These are phyloP conservation scores for Diaporthe ilicicola DNA, from an alignment of 2,329 filamentous ascomycete genomes.

Conservation along the genomic window DNA sequence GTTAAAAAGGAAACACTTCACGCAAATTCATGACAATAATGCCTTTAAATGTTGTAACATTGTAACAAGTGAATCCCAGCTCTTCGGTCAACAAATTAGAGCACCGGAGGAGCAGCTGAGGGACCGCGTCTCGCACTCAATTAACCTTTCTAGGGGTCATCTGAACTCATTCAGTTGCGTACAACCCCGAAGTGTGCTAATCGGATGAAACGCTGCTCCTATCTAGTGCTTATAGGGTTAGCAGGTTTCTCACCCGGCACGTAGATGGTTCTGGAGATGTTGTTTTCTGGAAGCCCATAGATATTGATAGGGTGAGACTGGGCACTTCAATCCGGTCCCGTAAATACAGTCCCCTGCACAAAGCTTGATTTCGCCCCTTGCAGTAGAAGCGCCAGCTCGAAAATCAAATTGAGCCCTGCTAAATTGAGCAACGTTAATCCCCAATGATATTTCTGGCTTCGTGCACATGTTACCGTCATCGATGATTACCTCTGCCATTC, in stretches of 20 bases:
- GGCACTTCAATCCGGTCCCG: neutral
- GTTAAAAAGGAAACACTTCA: neutral
- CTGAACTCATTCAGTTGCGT: neutral
- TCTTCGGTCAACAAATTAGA: neutral
- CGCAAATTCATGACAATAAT: neutral
- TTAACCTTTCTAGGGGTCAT: neutral
- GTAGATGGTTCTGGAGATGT: neutral
- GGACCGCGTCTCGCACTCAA: neutral
- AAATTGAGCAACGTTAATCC: neutral
- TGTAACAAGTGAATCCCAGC: neutral
- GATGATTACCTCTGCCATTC: neutral
- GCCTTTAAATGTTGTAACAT: neutral
- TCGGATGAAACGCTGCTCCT: conserved; percentile 8
- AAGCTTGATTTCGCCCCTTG: neutral
- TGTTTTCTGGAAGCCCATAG: neutral
- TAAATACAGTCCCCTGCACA: neutral
- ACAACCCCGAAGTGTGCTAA: neutral
- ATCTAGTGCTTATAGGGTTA: neutral
- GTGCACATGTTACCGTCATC: too few species aligned
- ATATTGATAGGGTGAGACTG: neutral
- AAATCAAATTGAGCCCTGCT: too few species aligned
- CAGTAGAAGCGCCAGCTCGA: neutral
- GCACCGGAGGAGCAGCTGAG: neutral
- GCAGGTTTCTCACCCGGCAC: neutral
- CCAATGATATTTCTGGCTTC: neutral